These are phyloP conservation scores for Artemisia argyi DNA, from an alignment of 129 eudicot species.

Conservation along the genomic window DNA sequence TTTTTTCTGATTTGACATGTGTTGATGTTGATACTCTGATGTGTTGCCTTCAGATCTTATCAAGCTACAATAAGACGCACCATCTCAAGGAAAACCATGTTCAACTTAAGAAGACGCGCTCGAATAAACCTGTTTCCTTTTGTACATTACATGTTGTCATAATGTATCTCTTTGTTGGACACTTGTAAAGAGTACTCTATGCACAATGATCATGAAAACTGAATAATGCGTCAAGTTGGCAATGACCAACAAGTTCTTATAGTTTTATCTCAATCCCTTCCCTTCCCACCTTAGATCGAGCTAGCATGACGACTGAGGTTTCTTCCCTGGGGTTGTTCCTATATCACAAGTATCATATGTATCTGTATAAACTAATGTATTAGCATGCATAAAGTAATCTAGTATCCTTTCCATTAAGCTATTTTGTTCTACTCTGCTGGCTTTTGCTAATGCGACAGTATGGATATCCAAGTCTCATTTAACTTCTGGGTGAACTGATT, in stretches of 20 bases:
- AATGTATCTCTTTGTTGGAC: neutral
- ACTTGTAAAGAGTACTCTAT: neutral
- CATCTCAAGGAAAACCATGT: slow-evolving; percentile 3
- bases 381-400: too few species aligned
- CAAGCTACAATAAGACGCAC: neutral
- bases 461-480: too few species aligned
- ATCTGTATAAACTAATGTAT: too few species aligned
- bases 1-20: neutral
- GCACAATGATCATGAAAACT: neutral
- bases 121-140: slow-evolving; percentile 3
- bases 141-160: neutral
- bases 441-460: too few species aligned
- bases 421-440: too few species aligned
- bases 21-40: neutral
- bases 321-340: too few species aligned
- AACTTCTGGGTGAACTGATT: too few species aligned
- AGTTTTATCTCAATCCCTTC: too few species aligned
- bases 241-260: neutral
- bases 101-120: slow-evolving; percentile 10
- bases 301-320: neutral
- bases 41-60: neutral
- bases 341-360: too few species aligned
- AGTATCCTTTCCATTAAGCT: too few species aligned
- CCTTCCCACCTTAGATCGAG: too few species aligned
- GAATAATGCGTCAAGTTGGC: neutral